A percentile compares a stretch with the other conserved stretches of the same genome.
These are phyloP conservation scores for Apiospora koreana DNA, from an alignment of 2,329 filamentous ascomycete species.

Conservation along the genomic window DNA sequence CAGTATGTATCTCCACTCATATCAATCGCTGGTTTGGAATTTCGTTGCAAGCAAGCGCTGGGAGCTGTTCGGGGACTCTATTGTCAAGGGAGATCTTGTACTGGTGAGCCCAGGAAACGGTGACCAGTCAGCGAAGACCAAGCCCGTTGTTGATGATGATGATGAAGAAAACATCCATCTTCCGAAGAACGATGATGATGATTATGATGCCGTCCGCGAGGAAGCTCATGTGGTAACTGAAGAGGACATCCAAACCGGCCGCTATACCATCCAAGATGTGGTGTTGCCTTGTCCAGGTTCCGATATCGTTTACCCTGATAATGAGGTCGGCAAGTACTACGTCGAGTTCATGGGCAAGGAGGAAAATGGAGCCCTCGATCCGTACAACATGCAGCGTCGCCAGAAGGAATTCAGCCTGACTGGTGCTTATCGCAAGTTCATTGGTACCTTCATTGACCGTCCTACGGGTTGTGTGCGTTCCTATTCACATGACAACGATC, in stretches of 20 bases:
- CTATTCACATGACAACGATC: slow-evolving; percentile 73
- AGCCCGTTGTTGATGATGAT: slow-evolving; percentile 43
- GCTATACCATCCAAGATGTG: slow-evolving; percentile 81
- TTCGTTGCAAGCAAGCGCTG: slow-evolving; percentile 78
- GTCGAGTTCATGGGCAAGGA: slow-evolving; percentile 80
- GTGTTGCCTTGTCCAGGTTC: slow-evolving; percentile 92
- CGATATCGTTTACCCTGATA: slow-evolving; percentile 83
- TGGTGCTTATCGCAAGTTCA: slow-evolving; percentile 83
- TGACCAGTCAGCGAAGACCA: slow-evolving; percentile 35
- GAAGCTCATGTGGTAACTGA: slow-evolving; percentile 64
- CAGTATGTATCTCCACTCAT: slow-evolving; percentile 95
- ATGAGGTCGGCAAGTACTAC: slow-evolving; percentile 84
- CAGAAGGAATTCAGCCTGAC: slow-evolving; percentile 88
- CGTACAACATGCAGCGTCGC: slow-evolving; percentile 80
- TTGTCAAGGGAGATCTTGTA: slow-evolving; percentile 85
- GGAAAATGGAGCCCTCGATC: slow-evolving; percentile 77
- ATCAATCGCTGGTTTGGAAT: slow-evolving; percentile 96
- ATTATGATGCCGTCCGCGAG: slow-evolving; percentile 44
- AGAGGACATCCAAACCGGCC: slow-evolving; percentile 75
- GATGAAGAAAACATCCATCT: slow-evolving; percentile 66
- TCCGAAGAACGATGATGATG: slow-evolving; percentile 44
- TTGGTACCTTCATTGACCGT: slow-evolving; percentile 68
- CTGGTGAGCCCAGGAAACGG: slow-evolving; percentile 39
- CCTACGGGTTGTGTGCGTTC: slow-evolving; percentile 68
- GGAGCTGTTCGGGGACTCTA: slow-evolving; percentile 69